Percentiles rank a stretch among this genome's conserved stretches.
Evolutionary conservation across 768 basidiomycete genomes (phyloP).

Genomic region (Agaricus sinodeliciosus): DNA sequence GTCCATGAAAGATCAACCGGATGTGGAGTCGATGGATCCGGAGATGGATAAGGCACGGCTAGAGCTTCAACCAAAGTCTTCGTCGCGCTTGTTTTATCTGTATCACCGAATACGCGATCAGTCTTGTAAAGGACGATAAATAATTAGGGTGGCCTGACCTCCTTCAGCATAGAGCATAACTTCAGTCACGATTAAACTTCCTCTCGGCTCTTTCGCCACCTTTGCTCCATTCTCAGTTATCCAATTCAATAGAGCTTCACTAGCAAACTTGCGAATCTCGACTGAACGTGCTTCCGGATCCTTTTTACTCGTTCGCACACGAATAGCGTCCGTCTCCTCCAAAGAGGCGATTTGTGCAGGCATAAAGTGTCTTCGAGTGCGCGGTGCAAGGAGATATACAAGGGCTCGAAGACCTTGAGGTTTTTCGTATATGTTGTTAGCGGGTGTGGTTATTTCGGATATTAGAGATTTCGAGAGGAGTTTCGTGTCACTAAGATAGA

Average conservation of each 20-base stretch:
- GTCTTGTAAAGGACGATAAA: background rate
- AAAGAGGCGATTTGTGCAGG: slow-evolving; percentile 69
- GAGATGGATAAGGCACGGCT: slow-evolving; percentile 46
- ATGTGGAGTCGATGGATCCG: slow-evolving; percentile 45
- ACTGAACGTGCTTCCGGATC: slow-evolving; percentile 49
- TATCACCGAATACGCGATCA: background rate
- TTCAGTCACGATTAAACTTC: slow-evolving; percentile 72
- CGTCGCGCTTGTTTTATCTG: slow-evolving; percentile 68
- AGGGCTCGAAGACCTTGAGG: slow-evolving; percentile 78
- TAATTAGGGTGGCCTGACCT: slow-evolving; percentile 40
- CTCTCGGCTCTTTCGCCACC: slow-evolving; percentile 69
- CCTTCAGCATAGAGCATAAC: slow-evolving; percentile 82
- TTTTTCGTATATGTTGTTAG: slow-evolving; percentile 49
- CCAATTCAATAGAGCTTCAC: slow-evolving; percentile 67
- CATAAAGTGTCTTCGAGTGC: slow-evolving; percentile 82
- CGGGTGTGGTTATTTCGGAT: slow-evolving; percentile 54
- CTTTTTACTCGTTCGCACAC: slow-evolving; percentile 83
- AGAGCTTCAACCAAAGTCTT: slow-evolving; percentile 56
- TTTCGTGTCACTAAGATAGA: slow-evolving; percentile 72
- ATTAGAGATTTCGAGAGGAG: slow-evolving; percentile 76
- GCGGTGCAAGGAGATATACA: slow-evolving; percentile 77
- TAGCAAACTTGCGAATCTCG: slow-evolving; percentile 71
- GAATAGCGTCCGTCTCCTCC: slow-evolving; percentile 64
- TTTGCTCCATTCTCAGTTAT: slow-evolving; percentile 55
- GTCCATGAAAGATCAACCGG: slow-evolving; percentile 78